Percentiles rank a stretch among this genome's conserved stretches.
Evolutionary conservation across 257 asterid species (phyloP).

Genomic region (Parsonsia alboflavescens): DNA sequence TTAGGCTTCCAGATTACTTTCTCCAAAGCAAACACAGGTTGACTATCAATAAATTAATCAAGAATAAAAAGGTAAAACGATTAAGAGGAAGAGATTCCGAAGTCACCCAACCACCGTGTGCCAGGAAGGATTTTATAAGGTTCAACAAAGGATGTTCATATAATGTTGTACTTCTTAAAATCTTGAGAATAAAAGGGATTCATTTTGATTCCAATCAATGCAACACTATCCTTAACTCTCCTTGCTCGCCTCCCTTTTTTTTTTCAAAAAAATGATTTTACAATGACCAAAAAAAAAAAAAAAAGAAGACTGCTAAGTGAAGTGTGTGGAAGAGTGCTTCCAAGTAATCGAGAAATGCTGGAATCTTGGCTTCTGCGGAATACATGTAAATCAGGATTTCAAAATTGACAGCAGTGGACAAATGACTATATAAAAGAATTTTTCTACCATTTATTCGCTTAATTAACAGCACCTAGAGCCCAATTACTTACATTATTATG

Average conservation of each 20-base stretch:
- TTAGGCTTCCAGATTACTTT: not conserved
- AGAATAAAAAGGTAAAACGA: not conserved
- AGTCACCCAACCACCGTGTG: not conserved
- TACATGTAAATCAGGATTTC: conserved; percentile 61
- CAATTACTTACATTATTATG: too few relatives aligned
- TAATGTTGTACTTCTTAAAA: not conserved
- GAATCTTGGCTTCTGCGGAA: conserved; percentile 85
- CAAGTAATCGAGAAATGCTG: conserved; percentile 88
- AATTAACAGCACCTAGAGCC: too few relatives aligned
- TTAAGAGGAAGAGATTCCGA: not conserved
- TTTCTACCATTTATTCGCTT: not conserved
- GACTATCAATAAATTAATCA: not conserved
- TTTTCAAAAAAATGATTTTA: too few relatives aligned
- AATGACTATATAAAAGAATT: not conserved
- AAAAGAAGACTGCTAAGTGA: not conserved
- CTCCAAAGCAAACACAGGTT: not conserved
- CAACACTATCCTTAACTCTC: not conserved
- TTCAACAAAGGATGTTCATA: too few relatives aligned
- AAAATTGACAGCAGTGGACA: conserved; percentile 3
- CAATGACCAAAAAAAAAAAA: not conserved
- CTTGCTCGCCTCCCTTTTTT: not conserved
- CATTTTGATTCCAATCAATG: not conserved
- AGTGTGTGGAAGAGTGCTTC: conserved; percentile 11
- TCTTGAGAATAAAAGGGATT: not conserved
- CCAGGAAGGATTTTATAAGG: too few relatives aligned